Evolutionary conservation across 2,329 filamentous ascomycete genomes (phyloP).

Genomic region (Penicillium sp.): DNA sequence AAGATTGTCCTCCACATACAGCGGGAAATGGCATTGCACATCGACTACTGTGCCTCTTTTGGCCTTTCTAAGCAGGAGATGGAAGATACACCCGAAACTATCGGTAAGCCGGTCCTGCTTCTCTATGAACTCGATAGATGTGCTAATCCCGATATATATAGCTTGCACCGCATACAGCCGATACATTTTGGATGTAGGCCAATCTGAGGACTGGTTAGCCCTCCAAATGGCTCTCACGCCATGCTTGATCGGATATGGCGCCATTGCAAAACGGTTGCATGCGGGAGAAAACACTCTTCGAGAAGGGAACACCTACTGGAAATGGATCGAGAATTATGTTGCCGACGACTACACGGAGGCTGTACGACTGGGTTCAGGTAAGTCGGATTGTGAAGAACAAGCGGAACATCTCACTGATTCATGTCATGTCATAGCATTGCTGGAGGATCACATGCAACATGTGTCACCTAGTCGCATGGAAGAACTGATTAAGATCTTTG

Average conservation of each 20-base stretch:
- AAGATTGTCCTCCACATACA: slow-evolving; percentile 74
- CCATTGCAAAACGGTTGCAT: slow-evolving; percentile 70
- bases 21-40: slow-evolving; percentile 75
- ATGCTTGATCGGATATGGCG: slow-evolving; percentile 84
- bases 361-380: slow-evolving; percentile 68
- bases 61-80: slow-evolving; percentile 73
- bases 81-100: slow-evolving; percentile 68
- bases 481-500: slow-evolving; percentile 78
- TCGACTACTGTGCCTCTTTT: slow-evolving; percentile 78
- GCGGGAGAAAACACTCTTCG: slow-evolving; percentile 59
- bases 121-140: neutral
- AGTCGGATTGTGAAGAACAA: slow-evolving; percentile 24
- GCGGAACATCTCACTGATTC: slow-evolving; percentile 5
- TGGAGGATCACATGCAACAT: slow-evolving; percentile 71
- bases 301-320: slow-evolving; percentile 74
- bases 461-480: slow-evolving; percentile 75
- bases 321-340: slow-evolving; percentile 88
- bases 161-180: slow-evolving; percentile 80
- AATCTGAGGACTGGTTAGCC: slow-evolving; percentile 82
- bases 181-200: slow-evolving; percentile 84
- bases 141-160: slow-evolving; percentile 20
- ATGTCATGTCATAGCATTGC: slow-evolving; percentile 53
- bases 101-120: slow-evolving; percentile 52
- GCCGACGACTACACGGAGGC: slow-evolving; percentile 74
- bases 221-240: slow-evolving; percentile 82